phyloP scores from a whole-genome alignment of 129 eudicot species.

The Arctium lappa region DNA sequence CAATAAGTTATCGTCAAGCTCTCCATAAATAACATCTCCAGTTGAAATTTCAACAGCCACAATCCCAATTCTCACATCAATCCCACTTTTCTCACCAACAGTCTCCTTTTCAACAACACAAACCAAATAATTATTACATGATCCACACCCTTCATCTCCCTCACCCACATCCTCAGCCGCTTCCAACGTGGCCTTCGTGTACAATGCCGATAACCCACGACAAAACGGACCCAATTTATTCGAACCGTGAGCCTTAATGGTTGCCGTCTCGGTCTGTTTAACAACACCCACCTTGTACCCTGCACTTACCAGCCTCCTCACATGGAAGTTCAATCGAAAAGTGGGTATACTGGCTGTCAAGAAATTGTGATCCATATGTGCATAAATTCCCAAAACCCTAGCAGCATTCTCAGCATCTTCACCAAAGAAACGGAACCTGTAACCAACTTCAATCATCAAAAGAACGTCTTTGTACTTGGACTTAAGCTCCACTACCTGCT shows the following conservation, averaged over 20 bases:
- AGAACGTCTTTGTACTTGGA: conserved; percentile 70
- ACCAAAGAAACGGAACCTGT: conserved; percentile 78
- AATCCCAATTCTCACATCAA: conserved; percentile 69
- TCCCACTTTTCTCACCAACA: conserved; percentile 30
- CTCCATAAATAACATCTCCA: conserved; percentile 87
- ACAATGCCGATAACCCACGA: conserved; percentile 89
- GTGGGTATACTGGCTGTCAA: conserved; percentile 92
- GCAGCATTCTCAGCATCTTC: conserved; percentile 88
- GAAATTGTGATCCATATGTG: conserved; percentile 88
- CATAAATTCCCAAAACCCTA: conserved; percentile 83
- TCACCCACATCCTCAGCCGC: conserved; percentile 91
- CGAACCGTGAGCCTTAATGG: conserved; percentile 82
- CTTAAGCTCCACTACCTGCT: conserved; percentile 84
- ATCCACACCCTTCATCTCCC: conserved; percentile 78
- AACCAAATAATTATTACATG: conserved; percentile 65
- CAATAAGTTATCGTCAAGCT: conserved; percentile 69
- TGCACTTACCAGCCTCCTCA: conserved; percentile 87
- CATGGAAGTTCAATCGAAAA: conserved; percentile 74
- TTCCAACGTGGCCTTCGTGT: conserved; percentile 89
- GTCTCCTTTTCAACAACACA: conserved; percentile 68
- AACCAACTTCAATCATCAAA: conserved; percentile 93
- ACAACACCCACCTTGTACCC: conserved; percentile 98
- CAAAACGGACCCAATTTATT: conserved; percentile 74
- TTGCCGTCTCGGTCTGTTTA: conserved; percentile 88
- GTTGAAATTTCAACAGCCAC: conserved; percentile 85